Evolutionary conservation across 2,329 filamentous ascomycete genomes (phyloP).

Genomic region (Acrocalymma vagum): DNA sequence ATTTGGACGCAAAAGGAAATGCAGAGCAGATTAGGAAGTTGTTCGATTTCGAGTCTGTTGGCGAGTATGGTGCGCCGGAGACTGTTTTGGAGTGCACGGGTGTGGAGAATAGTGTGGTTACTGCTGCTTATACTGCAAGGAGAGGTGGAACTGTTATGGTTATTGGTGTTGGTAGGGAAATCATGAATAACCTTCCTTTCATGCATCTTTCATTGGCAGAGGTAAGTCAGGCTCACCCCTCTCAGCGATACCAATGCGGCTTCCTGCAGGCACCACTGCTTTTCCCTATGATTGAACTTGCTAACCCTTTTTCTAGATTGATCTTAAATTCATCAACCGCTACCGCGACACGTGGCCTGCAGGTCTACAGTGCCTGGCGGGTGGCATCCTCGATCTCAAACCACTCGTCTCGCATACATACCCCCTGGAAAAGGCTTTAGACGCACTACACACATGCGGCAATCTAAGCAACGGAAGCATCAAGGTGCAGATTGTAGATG

Average conservation of each 20-base stretch:
- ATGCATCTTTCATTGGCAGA: constrained; percentile 72
- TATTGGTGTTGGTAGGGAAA: constrained; percentile 68
- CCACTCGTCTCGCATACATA: constrained; percentile 70
- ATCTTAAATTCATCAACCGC: constrained; percentile 75
- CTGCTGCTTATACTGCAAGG: constrained; percentile 65
- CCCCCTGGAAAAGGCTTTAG: constrained; percentile 67
- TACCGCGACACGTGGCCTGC: constrained; percentile 76
- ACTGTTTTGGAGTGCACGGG: constrained; percentile 73
- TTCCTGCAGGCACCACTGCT: no score
- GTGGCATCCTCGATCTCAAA: constrained; percentile 68
- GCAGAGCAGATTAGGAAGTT: constrained; percentile 62
- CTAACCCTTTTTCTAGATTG: constrained; percentile 56
- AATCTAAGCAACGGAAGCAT: constrained; percentile 64
- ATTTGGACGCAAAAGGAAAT: constrained; percentile 58
- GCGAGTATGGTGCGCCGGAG: constrained; percentile 66
- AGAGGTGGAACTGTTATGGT: constrained; percentile 69
- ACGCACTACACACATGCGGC: constrained; percentile 64
- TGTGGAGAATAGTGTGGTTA: constrained; percentile 69
- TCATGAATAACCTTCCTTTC: constrained; percentile 73
- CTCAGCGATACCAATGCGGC: no score
- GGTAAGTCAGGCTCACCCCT: constrained; percentile 42
- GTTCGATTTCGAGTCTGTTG: constrained; percentile 54
- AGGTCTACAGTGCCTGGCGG: constrained; percentile 67
- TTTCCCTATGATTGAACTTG: background rate
- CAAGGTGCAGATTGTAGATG: constrained; percentile 68